Percentiles rank a stretch among this genome's conserved stretches.
These are phyloP conservation scores for Glomus cerebriforme DNA, from an alignment of 192 early-diverging fungal species.

Conservation along the genomic window DNA sequence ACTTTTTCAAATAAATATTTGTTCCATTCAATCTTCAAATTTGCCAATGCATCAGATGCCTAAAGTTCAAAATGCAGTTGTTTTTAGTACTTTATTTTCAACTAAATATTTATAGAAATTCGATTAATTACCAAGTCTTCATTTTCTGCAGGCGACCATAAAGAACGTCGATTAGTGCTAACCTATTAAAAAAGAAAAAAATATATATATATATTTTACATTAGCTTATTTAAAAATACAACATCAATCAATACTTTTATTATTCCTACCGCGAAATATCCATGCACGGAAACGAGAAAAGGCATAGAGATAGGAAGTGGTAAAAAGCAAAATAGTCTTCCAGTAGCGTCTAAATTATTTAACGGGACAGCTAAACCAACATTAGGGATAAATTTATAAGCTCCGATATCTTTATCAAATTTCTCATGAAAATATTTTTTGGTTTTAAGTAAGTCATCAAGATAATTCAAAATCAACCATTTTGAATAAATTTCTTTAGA, in stretches of 20 bases:
- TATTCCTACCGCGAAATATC: conserved; percentile 39
- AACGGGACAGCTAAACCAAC: conserved; percentile 39
- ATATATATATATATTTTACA: too few species aligned
- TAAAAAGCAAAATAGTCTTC: conserved; percentile 41
- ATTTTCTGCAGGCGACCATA: background rate
- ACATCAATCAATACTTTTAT: too few species aligned
- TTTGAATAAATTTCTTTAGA: background rate
- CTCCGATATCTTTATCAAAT: conserved; percentile 3
- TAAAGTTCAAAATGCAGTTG: too few species aligned
- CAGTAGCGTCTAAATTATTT: background rate
- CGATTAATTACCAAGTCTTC: background rate
- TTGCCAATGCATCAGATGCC: too few species aligned
- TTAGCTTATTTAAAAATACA: too few species aligned
- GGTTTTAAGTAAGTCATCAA: conserved; percentile 31
- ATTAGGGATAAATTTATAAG: conserved; percentile 38
- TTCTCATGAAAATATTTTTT: conserved; percentile 5
- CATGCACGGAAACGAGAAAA: conserved; percentile 43
- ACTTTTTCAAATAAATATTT: too few species aligned
- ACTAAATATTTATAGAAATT: too few species aligned
- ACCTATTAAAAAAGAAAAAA: background rate
- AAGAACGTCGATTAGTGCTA: background rate
- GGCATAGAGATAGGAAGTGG: conserved; percentile 38
- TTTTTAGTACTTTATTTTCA: too few species aligned
- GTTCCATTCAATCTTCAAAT: too few species aligned
- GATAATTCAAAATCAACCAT: conserved; percentile 35